Conservation (phyloP, 2,329 filamentous ascomycete genomes). For the Fusarium sp. region DNA sequence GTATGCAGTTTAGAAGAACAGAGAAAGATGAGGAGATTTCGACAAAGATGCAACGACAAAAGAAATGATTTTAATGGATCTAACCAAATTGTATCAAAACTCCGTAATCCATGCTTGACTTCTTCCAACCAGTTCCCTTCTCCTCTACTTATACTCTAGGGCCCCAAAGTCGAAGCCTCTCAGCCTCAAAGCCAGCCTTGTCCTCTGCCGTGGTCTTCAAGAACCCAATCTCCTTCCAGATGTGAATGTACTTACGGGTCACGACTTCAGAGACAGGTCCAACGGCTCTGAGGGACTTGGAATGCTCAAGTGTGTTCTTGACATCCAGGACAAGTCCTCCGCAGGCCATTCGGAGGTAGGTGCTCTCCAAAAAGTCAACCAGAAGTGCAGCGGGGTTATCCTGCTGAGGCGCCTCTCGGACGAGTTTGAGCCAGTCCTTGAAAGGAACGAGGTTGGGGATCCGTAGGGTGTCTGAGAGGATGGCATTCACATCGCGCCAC, state of each 20-base stretch:
- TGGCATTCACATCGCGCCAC: conserved; percentile 30
- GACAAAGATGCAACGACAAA: not conserved
- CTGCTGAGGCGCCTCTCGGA: conserved; percentile 27
- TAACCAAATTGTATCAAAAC: not conserved
- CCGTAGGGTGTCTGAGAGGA: conserved; percentile 15
- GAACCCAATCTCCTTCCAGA: conserved; percentile 41
- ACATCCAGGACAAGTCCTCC: conserved; percentile 22
- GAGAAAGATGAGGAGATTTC: not conserved
- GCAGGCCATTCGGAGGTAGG: conserved; percentile 28
- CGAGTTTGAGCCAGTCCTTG: conserved; percentile 22
- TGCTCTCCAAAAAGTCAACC: conserved; percentile 18
- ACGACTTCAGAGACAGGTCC: conserved; percentile 27
- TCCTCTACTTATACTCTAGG: not conserved
- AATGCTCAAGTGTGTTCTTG: conserved; percentile 26
- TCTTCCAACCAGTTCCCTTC: not conserved
- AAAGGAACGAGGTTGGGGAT: conserved; percentile 21
- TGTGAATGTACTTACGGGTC: conserved; percentile 38
- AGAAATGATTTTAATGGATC: not conserved
- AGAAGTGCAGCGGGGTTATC: conserved; percentile 19
- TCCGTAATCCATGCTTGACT: not conserved
- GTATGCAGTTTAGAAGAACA: not conserved
- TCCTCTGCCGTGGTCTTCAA: conserved; percentile 32
- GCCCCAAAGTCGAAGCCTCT: conserved; percentile 21
- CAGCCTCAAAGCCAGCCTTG: conserved; percentile 26
- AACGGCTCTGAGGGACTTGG: conserved; percentile 15